Percentiles rank a stretch among this genome's conserved stretches.
Conservation (phyloP, 805 yeast genomes). For the Priceomyces carsonii region DNA sequence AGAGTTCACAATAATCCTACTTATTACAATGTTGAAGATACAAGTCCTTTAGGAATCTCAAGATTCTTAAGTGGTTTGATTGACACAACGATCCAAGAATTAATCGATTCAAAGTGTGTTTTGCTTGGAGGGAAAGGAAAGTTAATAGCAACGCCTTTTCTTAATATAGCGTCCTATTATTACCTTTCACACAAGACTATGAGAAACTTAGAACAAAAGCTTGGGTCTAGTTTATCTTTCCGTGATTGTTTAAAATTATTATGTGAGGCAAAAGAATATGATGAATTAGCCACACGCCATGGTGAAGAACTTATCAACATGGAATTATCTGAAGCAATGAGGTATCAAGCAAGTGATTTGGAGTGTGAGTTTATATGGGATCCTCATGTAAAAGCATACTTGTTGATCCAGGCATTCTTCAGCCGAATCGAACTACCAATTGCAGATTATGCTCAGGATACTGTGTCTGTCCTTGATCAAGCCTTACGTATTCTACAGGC, state of each 20-base stretch:
- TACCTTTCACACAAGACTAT: conserved; percentile 90
- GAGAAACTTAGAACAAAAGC: conserved; percentile 60
- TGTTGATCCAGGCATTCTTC: conserved; percentile 73
- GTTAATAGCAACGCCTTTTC: conserved; percentile 71
- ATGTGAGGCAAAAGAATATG: conserved; percentile 74
- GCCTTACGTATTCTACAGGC: conserved; percentile 93
- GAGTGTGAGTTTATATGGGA: conserved; percentile 75
- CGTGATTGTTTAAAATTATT: conserved; percentile 62
- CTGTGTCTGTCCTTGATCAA: conserved; percentile 90
- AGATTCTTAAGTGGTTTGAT: conserved; percentile 62
- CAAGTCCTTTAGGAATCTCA: conserved; percentile 54
- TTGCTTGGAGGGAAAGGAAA: conserved; percentile 46
- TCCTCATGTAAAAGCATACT: conserved; percentile 78
- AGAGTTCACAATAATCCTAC: conserved; percentile 78
- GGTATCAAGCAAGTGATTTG: conserved; percentile 60
- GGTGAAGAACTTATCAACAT: conserved; percentile 86
- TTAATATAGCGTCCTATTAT: conserved; percentile 86
- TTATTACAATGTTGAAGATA: conserved; percentile 71
- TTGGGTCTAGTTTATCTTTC: conserved; percentile 48
- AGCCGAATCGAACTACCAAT: conserved; percentile 78
- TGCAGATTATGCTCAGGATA: conserved; percentile 93
- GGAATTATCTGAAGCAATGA: conserved; percentile 75
- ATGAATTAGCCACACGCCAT: conserved; percentile 86
- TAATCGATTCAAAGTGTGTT: conserved; percentile 75
- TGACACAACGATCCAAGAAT: conserved; percentile 64